Percentiles rank a stretch among this genome's conserved stretches.
Evolutionary conservation across 176 grass and related monocot genomes (phyloP).

Genomic region (Hyparrhenia diplandra): DNA sequence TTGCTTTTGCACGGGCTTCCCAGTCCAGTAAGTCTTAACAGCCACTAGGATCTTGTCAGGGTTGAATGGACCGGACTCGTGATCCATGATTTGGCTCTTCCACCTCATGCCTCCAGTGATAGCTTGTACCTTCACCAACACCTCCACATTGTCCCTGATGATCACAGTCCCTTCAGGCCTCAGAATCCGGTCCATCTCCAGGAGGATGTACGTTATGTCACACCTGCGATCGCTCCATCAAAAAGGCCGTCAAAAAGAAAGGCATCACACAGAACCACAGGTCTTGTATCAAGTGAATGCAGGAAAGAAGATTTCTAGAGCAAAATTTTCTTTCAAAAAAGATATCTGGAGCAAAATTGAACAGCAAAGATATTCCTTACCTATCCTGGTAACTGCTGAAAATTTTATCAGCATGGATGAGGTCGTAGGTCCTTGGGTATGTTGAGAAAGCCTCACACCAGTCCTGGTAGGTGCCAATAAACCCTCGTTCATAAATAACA

Average conservation of each 20-base stretch:
- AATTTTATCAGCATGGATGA: conserved; percentile 69
- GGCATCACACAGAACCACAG: background rate
- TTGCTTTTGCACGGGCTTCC: conserved; percentile 31
- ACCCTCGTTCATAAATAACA: conserved; percentile 76
- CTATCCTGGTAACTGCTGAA: conserved; percentile 63
- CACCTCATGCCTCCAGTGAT: conserved; percentile 58
- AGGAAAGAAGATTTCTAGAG: no score
- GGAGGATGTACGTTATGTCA: conserved; percentile 58
- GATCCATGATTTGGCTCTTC: conserved; percentile 81
- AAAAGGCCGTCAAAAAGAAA: background rate
- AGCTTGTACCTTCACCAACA: conserved; percentile 47
- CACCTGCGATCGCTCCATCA: conserved; percentile 35
- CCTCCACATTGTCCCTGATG: conserved; percentile 55
- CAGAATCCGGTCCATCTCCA: conserved; percentile 77
- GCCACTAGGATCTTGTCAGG: conserved; percentile 75
- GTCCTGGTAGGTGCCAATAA: conserved; percentile 72
- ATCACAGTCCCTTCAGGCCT: conserved; percentile 77
- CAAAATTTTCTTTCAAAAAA: no score
- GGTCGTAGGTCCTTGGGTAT: conserved; percentile 81
- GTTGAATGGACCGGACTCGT: conserved; percentile 70
- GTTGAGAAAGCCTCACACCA: conserved; percentile 96
- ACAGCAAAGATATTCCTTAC: conserved; percentile 28
- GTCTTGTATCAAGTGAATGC: background rate
- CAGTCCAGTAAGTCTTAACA: conserved; percentile 79
- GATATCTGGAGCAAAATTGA: background rate